Evolutionary conservation across 2,329 filamentous ascomycete species (phyloP).

Genomic region (Trichophyton mentagrophytes): DNA sequence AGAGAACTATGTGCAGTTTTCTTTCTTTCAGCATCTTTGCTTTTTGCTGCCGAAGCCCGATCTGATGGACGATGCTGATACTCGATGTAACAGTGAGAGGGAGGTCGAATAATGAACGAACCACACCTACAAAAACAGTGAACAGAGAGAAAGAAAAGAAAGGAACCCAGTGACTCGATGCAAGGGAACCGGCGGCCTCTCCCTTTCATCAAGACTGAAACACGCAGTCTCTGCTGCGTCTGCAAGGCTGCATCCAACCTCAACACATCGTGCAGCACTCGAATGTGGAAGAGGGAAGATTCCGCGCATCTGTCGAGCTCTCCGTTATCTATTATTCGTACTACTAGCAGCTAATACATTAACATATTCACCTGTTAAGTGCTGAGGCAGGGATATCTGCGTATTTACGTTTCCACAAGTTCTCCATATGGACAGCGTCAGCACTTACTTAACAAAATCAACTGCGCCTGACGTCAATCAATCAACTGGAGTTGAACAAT

Average conservation of each 20-base stretch:
- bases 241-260: background rate
- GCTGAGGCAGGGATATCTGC: too few species aligned
- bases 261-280: background rate
- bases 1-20: background rate
- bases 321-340: too few species aligned
- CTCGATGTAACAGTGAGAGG: background rate
- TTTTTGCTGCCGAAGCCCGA: constrained; percentile 2
- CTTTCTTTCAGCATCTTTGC: background rate
- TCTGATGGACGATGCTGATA: background rate
- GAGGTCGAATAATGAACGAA: background rate
- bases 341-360: too few species aligned
- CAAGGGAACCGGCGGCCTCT: background rate
- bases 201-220: constrained; percentile 1
- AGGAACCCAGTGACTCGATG: background rate
- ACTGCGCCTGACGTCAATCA: background rate
- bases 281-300: background rate
- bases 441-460: background rate
- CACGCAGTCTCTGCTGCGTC: background rate
- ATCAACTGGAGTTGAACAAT: too few species aligned
- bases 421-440: background rate
- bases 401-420: too few species aligned
- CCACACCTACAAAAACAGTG: background rate
- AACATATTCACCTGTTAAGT: too few species aligned
- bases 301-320: background rate
- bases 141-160: background rate